Evolutionary conservation across 2,329 filamentous ascomycete species (phyloP).

Genomic region (Diaporthe citriasiana): DNA sequence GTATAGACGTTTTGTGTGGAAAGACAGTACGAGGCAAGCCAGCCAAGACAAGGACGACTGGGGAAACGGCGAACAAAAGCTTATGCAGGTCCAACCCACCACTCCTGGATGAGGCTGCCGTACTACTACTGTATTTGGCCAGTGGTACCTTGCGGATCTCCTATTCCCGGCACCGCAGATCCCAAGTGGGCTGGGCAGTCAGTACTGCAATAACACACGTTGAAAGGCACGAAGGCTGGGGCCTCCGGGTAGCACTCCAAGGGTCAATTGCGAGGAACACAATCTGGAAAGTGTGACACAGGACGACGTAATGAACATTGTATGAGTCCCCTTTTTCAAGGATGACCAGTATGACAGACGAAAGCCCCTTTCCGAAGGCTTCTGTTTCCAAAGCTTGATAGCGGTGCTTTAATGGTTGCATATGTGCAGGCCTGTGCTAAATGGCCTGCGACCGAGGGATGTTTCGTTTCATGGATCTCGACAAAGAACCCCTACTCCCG

Average conservation of each 20-base stretch:
- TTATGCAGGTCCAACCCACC: background rate
- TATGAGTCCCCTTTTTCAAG: background rate
- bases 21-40: slow-evolving; percentile 6
- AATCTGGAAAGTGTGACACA: slow-evolving; percentile 10
- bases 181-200: slow-evolving; percentile 25
- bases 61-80: slow-evolving; percentile 26
- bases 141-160: slow-evolving; percentile 33
- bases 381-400: background rate
- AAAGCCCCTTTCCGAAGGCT: background rate
- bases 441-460: slow-evolving; percentile 24
- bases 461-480: slow-evolving; percentile 37
- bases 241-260: background rate
- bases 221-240: slow-evolving; percentile 18
- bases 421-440: background rate
- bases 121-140: background rate
- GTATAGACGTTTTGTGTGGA: slow-evolving; percentile 2
- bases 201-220: slow-evolving; percentile 9
- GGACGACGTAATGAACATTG: slow-evolving; percentile 12
- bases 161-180: slow-evolving; percentile 15
- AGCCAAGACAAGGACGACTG: slow-evolving; percentile 23
- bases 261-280: background rate
- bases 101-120: slow-evolving; percentile 7
- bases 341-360: background rate
- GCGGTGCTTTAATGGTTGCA: background rate
- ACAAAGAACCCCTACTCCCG: slow-evolving; percentile 7